A percentile compares a stretch with the other conserved stretches of the same genome.
These are phyloP conservation scores for Cercospora sp. DNA, from an alignment of 2,329 filamentous ascomycete genomes.

Conservation along the genomic window DNA sequence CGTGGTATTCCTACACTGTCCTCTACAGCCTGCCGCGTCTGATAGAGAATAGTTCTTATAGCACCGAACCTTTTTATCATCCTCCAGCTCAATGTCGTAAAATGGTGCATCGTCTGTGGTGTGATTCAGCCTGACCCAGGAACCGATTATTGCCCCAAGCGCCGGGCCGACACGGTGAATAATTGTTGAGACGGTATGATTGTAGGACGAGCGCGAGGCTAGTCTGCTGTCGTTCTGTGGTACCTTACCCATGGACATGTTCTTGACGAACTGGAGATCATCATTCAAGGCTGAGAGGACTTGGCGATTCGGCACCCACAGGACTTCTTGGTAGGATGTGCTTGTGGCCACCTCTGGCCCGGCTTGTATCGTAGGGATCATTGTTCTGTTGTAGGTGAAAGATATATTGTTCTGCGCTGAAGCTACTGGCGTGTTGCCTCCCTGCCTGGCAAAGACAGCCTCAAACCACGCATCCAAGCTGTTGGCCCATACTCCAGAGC, in stretches of 20 bases:
- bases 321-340: background rate
- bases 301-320: constrained; percentile 31
- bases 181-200: constrained; percentile 18
- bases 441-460: background rate
- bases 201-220: background rate
- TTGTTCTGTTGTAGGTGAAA: constrained; percentile 20
- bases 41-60: background rate
- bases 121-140: background rate
- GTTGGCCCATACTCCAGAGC: background rate
- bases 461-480: constrained; percentile 21
- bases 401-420: constrained; percentile 6
- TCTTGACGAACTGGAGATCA: constrained; percentile 13
- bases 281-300: constrained; percentile 13
- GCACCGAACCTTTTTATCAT: background rate
- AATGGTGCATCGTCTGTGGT: background rate
- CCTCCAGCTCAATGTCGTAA: background rate
- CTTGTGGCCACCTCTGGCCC: background rate
- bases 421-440: background rate
- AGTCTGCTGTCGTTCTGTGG: background rate
- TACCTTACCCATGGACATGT: background rate
- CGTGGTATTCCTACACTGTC: background rate
- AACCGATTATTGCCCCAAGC: constrained; percentile 18
- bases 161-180: constrained; percentile 25
- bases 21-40: background rate
- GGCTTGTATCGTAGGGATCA: too few relatives aligned